Percentiles rank a stretch among this genome's conserved stretches.
These are phyloP conservation scores for Mycena sp. DNA, from an alignment of 1,284 basidiomycete species.

Conservation along the genomic window DNA sequence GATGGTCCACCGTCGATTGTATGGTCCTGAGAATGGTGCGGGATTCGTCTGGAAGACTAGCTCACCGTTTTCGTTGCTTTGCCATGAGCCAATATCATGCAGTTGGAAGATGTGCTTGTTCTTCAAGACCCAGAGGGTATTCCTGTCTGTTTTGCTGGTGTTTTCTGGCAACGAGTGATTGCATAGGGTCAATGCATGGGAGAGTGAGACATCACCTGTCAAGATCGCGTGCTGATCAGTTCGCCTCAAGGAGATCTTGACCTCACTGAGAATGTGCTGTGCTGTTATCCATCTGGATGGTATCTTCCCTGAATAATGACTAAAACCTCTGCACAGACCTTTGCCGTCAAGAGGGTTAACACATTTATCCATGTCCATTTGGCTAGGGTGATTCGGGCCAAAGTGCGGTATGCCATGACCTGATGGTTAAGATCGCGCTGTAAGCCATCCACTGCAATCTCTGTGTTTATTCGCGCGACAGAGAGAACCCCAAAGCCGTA, in stretches of 20 bases:
- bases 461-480: not conserved
- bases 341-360: not conserved
- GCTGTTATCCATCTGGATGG: not conserved
- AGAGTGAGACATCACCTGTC: not conserved
- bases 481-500: not conserved
- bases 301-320: not conserved
- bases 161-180: not conserved
- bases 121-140: not conserved
- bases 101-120: not conserved
- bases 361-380: not conserved
- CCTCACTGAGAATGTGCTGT: not conserved
- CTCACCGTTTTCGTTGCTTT: not conserved
- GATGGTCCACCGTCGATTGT: not conserved
- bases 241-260: not conserved
- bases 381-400: not conserved
- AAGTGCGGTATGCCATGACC: not conserved
- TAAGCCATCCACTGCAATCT: not conserved
- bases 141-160: not conserved
- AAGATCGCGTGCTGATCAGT: not conserved
- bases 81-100: not conserved
- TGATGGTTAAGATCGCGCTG: not conserved
- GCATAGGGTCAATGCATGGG: not conserved
- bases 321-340: not conserved
- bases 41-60: not conserved
- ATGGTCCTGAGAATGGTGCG: not conserved